These are phyloP conservation scores for Tuber microsphaerosporum DNA, from an alignment of 495 filamentous ascomycete genomes.

Conservation along the genomic window DNA sequence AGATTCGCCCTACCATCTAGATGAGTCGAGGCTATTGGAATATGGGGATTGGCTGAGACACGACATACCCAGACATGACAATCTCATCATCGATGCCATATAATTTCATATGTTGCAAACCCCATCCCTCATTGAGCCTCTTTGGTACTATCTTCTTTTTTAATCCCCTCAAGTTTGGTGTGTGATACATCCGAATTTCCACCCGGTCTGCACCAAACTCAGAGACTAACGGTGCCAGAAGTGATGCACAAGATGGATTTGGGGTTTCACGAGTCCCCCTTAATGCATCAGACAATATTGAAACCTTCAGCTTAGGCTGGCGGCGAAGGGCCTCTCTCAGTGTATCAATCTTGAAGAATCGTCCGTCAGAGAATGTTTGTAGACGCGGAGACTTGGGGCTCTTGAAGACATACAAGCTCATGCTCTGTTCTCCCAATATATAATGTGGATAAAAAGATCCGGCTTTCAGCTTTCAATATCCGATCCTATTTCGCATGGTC, in stretches of 20 bases:
- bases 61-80: conserved; percentile 73
- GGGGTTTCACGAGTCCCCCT: conserved; percentile 88
- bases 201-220: conserved; percentile 83
- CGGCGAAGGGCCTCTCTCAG: conserved; percentile 65
- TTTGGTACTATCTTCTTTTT: conserved; percentile 75
- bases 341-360: conserved; percentile 56
- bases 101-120: conserved; percentile 97
- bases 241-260: conserved; percentile 77
- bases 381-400: not conserved
- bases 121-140: conserved; percentile 96
- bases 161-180: conserved; percentile 84
- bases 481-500: conserved; percentile 51
- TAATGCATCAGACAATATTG: conserved; percentile 86
- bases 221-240: conserved; percentile 69
- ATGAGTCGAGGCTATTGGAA: not conserved
- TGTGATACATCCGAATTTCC: conserved; percentile 95
- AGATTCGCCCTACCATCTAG: conserved; percentile 63
- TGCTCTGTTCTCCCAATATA: conserved; percentile 94
- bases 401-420: conserved; percentile 57
- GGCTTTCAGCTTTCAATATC: conserved; percentile 66
- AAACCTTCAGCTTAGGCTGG: conserved; percentile 73
- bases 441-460: conserved; percentile 86
- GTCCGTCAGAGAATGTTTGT: conserved; percentile 17
- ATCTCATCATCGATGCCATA: conserved; percentile 96
- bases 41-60: conserved; percentile 4